A percentile compares a stretch with the other conserved stretches of the same genome.
These are phyloP conservation scores for Tylopilus subfusipes DNA, from an alignment of 768 basidiomycete species.

Conservation along the genomic window DNA sequence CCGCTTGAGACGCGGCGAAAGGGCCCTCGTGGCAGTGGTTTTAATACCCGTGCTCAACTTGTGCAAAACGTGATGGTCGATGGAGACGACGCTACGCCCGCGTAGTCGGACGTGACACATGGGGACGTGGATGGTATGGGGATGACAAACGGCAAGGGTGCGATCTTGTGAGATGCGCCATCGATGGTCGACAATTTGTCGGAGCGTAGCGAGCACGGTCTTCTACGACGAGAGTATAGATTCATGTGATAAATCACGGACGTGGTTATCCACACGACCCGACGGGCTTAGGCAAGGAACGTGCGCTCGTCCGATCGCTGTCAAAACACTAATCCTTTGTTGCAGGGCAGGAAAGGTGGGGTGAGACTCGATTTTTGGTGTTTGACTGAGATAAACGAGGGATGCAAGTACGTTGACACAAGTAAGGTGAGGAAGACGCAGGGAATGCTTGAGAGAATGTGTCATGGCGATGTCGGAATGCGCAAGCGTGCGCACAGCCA, in stretches of 20 bases:
- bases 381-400: not conserved
- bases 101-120: not conserved
- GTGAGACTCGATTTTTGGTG: not conserved
- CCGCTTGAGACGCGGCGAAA: not conserved
- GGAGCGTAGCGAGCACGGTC: not conserved
- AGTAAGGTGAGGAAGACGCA: not conserved
- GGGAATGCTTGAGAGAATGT: not conserved
- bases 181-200: not conserved
- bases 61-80: not conserved
- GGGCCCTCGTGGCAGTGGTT: conserved; percentile 1
- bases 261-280: not conserved
- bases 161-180: not conserved
- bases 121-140: not conserved
- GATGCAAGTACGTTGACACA: not conserved
- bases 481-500: no score
- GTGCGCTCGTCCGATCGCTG: not conserved
- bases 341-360: not conserved
- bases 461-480: conserved; percentile 8
- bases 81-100: not conserved
- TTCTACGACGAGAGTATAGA: not conserved
- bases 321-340: not conserved
- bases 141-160: not conserved
- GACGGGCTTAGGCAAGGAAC: not conserved
- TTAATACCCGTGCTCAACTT: not conserved
- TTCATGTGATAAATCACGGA: not conserved